Evolutionary conservation across 2,329 filamentous ascomycete species (phyloP).

Genomic region (Davidsoniella eucalypti): DNA sequence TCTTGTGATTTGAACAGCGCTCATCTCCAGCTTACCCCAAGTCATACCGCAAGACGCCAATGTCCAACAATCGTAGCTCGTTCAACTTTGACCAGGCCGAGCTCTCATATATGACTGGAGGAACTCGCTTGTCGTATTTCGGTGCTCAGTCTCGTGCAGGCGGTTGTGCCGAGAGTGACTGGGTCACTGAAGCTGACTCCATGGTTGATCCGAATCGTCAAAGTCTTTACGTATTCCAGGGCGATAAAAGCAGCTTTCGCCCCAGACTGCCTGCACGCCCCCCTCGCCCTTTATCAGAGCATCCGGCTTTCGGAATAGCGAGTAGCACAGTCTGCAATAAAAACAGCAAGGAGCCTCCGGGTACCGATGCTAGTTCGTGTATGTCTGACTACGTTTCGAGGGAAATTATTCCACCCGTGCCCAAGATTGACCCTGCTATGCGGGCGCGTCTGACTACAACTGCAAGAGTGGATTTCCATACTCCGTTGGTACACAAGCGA

Average conservation of each 20-base stretch:
- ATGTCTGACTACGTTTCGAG: too few species aligned
- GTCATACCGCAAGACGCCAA: background rate
- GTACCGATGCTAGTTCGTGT: background rate
- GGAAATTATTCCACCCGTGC: background rate
- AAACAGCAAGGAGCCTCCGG: background rate
- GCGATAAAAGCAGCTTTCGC: background rate
- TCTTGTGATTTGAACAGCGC: background rate
- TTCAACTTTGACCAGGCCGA: constrained; percentile 1
- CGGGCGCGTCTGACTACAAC: too few species aligned
- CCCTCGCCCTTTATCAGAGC: background rate
- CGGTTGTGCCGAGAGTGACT: background rate
- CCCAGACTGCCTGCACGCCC: background rate
- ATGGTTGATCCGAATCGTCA: background rate
- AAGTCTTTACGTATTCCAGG: background rate
- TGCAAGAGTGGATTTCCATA: too few species aligned
- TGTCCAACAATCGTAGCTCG: background rate
- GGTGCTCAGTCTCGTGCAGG: background rate
- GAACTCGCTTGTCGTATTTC: constrained; percentile 1
- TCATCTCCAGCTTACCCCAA: background rate
- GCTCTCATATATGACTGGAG: constrained; percentile 1
- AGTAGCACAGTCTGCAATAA: background rate
- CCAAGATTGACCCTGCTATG: background rate
- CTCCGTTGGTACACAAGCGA: background rate
- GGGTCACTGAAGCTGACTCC: constrained; percentile 8
- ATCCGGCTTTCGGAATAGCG: background rate